Evolutionary conservation across 1,284 basidiomycete genomes (phyloP), one percentile per base, ranked within the genome.

Genomic region (Takashimella tepidaria): DNA sequence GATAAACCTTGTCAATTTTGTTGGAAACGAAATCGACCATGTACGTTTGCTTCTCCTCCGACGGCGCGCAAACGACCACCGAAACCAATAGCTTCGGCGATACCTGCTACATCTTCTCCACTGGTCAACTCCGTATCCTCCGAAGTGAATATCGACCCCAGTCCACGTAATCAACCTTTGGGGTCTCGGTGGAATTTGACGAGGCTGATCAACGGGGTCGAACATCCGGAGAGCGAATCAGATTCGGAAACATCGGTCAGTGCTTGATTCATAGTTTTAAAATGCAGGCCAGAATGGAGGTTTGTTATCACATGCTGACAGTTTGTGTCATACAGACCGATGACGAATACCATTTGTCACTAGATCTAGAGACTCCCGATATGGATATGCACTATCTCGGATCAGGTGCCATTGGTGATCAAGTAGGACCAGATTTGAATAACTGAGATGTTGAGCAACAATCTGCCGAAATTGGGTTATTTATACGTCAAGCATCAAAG

Each of bases 401-500:
- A 2, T 50, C 62, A 10, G 61, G 60, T 8, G 61, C 62, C 1
- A 64, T 67, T 57, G 4, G 55, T 66, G 2, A 47, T 40, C 10
- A 41, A 49, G 31, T 37, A 8, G 31, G 4, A 47, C 24, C 16
- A 19, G 20, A 5, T 20, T 41, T 37, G 31, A 43, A 4, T 26
- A 25, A 21, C 23, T 46, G 16, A 50, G 25, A 19, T n/a, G 53
- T 59, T 45, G 53, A 41, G 16, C 31, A 37, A 16, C 52, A 59
- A 2, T 57, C 54, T 6, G 53, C 50, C 8, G 31, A 37, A 16
- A 37, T 37, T 16, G 31, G 31, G 6, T 49, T 69, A 11, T 44
- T 57, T 1, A 71, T 68, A 27, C 60, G 69, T 0, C 70, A 71
- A 25, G 66, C 70, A n/a, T 67, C 67, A 11, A 45, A 58, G 2